Conservation (phyloP, 176 grass and related monocot species). For the Typha latifolia region DNA sequence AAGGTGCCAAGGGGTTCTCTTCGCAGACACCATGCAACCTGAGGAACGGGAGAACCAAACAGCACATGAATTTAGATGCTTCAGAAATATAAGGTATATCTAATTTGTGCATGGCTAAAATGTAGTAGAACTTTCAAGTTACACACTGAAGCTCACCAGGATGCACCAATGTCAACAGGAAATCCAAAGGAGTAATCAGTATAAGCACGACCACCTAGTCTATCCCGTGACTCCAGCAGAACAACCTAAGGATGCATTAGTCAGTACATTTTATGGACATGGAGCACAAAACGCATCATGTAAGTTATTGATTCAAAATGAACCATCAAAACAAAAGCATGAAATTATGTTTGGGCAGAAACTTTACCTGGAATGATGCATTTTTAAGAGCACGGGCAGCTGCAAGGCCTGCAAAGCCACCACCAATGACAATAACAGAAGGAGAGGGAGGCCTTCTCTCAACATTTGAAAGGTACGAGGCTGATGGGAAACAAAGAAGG, state of each 20-base stretch:
- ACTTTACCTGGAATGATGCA: conserved; percentile 76
- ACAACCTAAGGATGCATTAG: conserved; percentile 45
- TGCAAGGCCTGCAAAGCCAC: conserved; percentile 94
- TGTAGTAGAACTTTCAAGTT: conserved; percentile 1
- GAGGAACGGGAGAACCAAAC: conserved; percentile 13
- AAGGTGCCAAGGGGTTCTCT: conserved; percentile 90
- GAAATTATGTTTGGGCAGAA: not conserved
- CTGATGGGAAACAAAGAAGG: conserved; percentile 31
- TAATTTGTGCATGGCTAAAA: not conserved
- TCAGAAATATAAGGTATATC: not conserved
- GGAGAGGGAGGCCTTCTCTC: conserved; percentile 50
- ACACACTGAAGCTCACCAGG: conserved; percentile 53
- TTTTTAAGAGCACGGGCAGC: conserved; percentile 83
- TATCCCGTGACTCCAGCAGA: conserved; percentile 90
- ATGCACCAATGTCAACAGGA: conserved; percentile 93
- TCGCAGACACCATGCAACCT: conserved; percentile 99
- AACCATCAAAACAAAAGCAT: not conserved
- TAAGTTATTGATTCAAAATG: not conserved
- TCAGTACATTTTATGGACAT: not conserved
- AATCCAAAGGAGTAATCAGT: conserved; percentile 94
- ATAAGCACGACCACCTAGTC: conserved; percentile 85
- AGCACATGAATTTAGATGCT: not conserved
- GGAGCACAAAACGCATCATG: not conserved
- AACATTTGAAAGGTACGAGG: conserved; percentile 43
- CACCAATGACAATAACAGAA: conserved; percentile 87